Evolutionary conservation across 495 filamentous ascomycete genomes (phyloP).

Genomic region (Trichoderma reesei): DNA sequence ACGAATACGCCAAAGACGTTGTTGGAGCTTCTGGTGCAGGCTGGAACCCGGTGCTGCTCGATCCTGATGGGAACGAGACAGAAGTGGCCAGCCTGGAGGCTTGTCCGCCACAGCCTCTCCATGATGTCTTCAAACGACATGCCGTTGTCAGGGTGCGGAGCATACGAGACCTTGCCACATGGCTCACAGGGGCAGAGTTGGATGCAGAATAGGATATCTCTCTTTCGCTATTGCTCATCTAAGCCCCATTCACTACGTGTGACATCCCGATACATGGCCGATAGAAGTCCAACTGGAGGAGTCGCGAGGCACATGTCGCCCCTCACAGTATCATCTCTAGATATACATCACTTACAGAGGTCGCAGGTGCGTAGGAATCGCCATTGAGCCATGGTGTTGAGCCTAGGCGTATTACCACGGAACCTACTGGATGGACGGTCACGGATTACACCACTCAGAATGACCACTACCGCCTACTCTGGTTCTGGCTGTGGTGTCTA

Average conservation of each 20-base stretch:
- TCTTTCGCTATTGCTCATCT: too few relatives aligned
- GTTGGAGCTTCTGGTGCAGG: conserved; percentile 47
- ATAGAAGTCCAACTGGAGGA: too few relatives aligned
- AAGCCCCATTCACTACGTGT: too few relatives aligned
- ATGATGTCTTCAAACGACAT: background rate
- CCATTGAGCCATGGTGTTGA: background rate
- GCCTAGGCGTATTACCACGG: background rate
- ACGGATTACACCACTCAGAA: background rate
- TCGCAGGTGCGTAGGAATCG: too few relatives aligned
- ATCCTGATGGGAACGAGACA: background rate
- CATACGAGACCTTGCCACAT: background rate
- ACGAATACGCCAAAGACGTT: conserved; percentile 53
- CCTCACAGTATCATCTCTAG: too few relatives aligned
- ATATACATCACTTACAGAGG: too few relatives aligned
- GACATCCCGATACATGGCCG: too few relatives aligned
- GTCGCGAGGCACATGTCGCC: too few relatives aligned
- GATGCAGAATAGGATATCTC: background rate
- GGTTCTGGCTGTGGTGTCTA: background rate
- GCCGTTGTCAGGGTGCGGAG: background rate
- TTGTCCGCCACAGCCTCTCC: background rate
- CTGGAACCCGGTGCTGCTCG: conserved; percentile 48
- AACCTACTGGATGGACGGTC: background rate
- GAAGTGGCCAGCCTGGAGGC: background rate
- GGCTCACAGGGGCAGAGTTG: background rate
- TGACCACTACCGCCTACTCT: background rate